Base-by-base conservation (phyloP, 2,329 filamentous ascomycete species). In the Microsporum ferrugineum region DNA sequence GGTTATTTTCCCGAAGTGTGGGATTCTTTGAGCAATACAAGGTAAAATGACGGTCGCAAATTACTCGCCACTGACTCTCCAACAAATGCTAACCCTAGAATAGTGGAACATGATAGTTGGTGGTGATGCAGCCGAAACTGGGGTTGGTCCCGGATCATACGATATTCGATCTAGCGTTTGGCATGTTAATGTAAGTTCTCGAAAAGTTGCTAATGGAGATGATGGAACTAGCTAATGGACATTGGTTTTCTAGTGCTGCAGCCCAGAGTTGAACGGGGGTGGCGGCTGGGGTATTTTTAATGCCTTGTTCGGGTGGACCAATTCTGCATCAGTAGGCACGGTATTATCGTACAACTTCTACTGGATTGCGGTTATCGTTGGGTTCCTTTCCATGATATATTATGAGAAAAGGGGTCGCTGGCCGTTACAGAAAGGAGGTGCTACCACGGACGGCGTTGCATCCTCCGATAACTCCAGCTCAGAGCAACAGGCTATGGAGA, bases 261-360 rank as follows among this genome's bases (percentile, higher is more conserved):
- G 83, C 68, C 87, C 89, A 0, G 76, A 84, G 59, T 74, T 86
- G 43, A 85, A 89, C 64, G 87, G 88, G 33, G 87, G 87, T 56
- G 85, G 86, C 41, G 88, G 88, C 51, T 95, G 89, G 90, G 89
- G 88, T 60, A 84, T 95, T 66, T 90, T 95, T 79, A 92, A 95
- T 68, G 85, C 88, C 62, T 80, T 95, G 59, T 79, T 95, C 8
- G 90, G 91, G 62, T 96, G 91, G 91, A 83, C 85, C 63, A 95
- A 95, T 76, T 89, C 88, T 10, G 91, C 88, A 3, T 95, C 90
- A 1, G 91, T 92, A 68, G 89, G 90, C 58, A 91, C 88, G 0
- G 87, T 95, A 65, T 84, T 95, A 64, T 85, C 88, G 0, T 95
- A 95, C 77, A 95, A 94, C 71, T 62, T 92, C 14, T 95, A 95